Conservation (phyloP, 2,329 filamentous ascomycete species). For the Cytospora leucostoma region DNA sequence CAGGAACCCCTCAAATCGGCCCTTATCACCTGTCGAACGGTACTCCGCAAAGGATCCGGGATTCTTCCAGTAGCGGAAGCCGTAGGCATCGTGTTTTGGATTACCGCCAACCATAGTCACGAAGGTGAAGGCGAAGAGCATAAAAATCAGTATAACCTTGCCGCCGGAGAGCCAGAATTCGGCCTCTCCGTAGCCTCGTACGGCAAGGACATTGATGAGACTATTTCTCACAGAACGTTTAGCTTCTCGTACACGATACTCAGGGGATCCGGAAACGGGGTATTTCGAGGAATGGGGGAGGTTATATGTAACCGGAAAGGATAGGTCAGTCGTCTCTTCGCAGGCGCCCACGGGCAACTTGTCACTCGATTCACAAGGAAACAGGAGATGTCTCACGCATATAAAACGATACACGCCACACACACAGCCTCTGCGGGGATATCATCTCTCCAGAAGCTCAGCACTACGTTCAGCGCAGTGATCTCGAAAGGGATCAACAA, state of each 20-base stretch:
- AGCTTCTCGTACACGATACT: slow-evolving; percentile 18
- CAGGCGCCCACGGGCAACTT: neutral
- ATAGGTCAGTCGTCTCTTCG: neutral
- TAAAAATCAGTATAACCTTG: slow-evolving; percentile 67
- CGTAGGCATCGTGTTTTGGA: slow-evolving; percentile 66
- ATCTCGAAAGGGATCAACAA: slow-evolving; percentile 46
- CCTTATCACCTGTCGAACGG: slow-evolving; percentile 60
- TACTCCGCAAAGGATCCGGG: slow-evolving; percentile 64
- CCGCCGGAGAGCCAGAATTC: slow-evolving; percentile 69
- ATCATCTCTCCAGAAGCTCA: slow-evolving; percentile 49
- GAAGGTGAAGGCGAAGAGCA: slow-evolving; percentile 74
- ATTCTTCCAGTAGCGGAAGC: slow-evolving; percentile 67
- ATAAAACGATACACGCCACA: slow-evolving; percentile 54
- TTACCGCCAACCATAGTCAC: slow-evolving; percentile 79
- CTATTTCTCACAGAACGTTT: slow-evolving; percentile 39
- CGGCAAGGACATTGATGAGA: slow-evolving; percentile 64
- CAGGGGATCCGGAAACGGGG: neutral
- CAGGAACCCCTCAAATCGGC: slow-evolving; percentile 71
- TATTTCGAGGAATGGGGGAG: slow-evolving; percentile 5
- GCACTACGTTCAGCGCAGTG: slow-evolving; percentile 42
- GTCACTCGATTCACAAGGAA: slow-evolving; percentile 3
- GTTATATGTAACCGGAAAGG: neutral
- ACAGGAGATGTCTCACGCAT: slow-evolving; percentile 49
- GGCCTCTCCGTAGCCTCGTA: slow-evolving; percentile 67
- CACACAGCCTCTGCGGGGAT: slow-evolving; percentile 55